Evolutionary conservation across 768 basidiomycete species (phyloP).

Genomic region (Tylopilus sp.): DNA sequence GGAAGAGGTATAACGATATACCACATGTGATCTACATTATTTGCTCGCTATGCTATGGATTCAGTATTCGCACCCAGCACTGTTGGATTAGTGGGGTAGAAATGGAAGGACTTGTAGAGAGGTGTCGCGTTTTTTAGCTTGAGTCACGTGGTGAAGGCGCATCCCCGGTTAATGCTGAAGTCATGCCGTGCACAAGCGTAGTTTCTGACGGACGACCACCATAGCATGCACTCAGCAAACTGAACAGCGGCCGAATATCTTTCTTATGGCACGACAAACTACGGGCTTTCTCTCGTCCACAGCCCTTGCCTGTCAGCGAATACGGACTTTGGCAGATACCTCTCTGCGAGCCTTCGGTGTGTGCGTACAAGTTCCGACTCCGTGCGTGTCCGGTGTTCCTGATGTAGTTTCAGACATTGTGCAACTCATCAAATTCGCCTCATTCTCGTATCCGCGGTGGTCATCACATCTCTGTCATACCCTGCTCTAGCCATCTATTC

Average conservation of each 20-base stretch:
- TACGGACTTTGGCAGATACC: slow-evolving; percentile 39
- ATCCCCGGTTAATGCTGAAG: not conserved
- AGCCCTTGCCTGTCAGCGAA: slow-evolving; percentile 28
- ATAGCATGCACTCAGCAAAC: slow-evolving; percentile 16
- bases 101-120: too few species aligned
- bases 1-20: slow-evolving; percentile 10
- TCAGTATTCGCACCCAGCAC: not conserved
- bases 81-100: not conserved
- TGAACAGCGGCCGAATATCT: slow-evolving; percentile 10
- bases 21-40: slow-evolving; percentile 17
- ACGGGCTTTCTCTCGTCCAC: slow-evolving; percentile 15
- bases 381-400: not conserved
- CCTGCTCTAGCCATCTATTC: slow-evolving; percentile 86
- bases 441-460: slow-evolving; percentile 81
- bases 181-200: not conserved
- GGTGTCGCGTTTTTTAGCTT: not conserved
- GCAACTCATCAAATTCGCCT: slow-evolving; percentile 88
- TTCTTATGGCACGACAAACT: slow-evolving; percentile 24
- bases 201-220: not conserved
- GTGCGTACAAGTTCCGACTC: slow-evolving; percentile 44
- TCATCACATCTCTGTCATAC: slow-evolving; percentile 86
- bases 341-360: slow-evolving; percentile 76
- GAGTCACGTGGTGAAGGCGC: slow-evolving; percentile 26
- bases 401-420: slow-evolving; percentile 58
- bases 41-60: slow-evolving; percentile 10